Evolutionary conservation across 306 rosid species (phyloP).

Genomic region (Benincasa hispida): DNA sequence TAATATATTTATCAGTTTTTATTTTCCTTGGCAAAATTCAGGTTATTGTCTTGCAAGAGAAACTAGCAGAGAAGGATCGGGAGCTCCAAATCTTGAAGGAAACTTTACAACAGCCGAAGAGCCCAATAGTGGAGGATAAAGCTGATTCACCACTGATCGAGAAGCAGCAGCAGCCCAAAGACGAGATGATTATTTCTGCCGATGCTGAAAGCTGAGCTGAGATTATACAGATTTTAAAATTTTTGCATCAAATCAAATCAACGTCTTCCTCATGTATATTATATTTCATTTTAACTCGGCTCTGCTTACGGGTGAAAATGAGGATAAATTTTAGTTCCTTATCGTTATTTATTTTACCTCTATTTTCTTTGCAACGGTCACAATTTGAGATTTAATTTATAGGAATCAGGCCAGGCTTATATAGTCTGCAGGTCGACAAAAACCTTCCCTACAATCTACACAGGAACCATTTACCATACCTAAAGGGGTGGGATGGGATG

Average conservation of each 20-base stretch:
- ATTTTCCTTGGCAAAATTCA: constrained; percentile 7
- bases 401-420: too few relatives aligned
- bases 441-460: too few relatives aligned
- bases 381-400: too few relatives aligned
- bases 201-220: constrained; percentile 27
- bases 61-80: constrained; percentile 51
- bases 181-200: constrained; percentile 17
- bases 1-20: not conserved
- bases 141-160: constrained; percentile 19
- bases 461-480: too few relatives aligned
- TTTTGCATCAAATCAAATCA: constrained; percentile 14
- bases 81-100: constrained; percentile 43
- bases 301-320: not conserved
- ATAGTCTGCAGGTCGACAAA: too few relatives aligned
- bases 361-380: not conserved
- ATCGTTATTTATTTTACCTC: not conserved
- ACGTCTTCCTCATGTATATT: not conserved
- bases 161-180: not conserved
- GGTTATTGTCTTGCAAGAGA: constrained; percentile 61
- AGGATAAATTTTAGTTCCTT: not conserved
- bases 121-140: constrained; percentile 18
- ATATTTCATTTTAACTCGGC: not conserved
- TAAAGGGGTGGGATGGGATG: too few relatives aligned
- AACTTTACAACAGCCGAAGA: constrained; percentile 36
- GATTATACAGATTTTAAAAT: not conserved